Conservation (phyloP, 2,329 filamentous ascomycete species). For the Paradendryphiella salina region DNA sequence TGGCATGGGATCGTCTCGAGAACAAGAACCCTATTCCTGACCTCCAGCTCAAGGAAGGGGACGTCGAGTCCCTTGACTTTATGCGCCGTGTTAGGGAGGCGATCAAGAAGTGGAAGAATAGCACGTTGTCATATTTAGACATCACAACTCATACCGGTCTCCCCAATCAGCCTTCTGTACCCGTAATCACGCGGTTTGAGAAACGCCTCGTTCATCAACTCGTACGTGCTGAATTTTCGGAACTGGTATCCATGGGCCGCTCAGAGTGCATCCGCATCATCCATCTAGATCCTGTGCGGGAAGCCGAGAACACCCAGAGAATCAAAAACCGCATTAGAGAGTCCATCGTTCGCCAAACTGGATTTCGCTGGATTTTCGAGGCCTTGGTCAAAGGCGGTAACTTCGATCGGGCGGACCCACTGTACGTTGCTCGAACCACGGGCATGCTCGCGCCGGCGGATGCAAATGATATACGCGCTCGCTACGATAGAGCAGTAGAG, state of each 20-base stretch:
- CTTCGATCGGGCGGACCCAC: conserved; percentile 44
- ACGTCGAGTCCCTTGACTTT: conserved; percentile 58
- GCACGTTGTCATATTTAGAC: conserved; percentile 21
- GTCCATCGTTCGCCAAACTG: conserved; percentile 51
- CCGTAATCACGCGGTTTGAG: conserved; percentile 56
- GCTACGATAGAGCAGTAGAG: conserved; percentile 48
- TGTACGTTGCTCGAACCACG: conserved; percentile 43
- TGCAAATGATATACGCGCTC: conserved; percentile 40
- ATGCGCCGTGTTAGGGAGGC: conserved; percentile 52
- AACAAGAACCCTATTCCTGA: conserved; percentile 45
- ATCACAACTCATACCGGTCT: conserved; percentile 40
- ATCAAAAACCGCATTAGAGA: conserved; percentile 47
- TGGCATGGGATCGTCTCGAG: conserved; percentile 50
- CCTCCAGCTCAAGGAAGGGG: conserved; percentile 57
- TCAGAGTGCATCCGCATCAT: conserved; percentile 51
- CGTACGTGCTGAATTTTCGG: conserved; percentile 63
- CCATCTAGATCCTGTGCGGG: conserved; percentile 49
- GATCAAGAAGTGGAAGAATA: conserved; percentile 53
- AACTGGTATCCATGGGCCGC: conserved; percentile 50
- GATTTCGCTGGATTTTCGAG: conserved; percentile 57
- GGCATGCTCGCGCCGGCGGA: conserved; percentile 45
- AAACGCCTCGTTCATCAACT: conserved; percentile 68
- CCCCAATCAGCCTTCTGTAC: conserved; percentile 14
- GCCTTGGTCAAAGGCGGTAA: conserved; percentile 48
- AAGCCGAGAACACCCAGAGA: conserved; percentile 46